These are phyloP conservation scores for Achlya hypogyna DNA, from an alignment of 352 stramenopile genomes.

Conservation along the genomic window DNA sequence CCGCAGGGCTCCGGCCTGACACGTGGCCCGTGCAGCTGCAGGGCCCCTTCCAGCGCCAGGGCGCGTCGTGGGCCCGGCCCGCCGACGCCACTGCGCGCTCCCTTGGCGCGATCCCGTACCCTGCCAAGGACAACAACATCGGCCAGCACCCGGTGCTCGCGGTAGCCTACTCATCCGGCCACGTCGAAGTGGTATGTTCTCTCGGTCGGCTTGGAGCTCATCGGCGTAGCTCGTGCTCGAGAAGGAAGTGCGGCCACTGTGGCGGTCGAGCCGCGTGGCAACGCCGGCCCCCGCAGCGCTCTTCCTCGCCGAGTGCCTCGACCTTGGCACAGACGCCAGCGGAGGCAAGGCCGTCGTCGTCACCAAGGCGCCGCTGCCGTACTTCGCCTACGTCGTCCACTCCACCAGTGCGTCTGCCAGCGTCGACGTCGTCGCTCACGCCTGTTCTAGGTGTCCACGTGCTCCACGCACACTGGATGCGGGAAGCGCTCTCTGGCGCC, in stretches of 20 bases:
- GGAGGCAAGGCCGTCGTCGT: slow-evolving; percentile 50
- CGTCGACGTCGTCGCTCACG: no score
- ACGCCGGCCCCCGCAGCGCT: slow-evolving; percentile 24
- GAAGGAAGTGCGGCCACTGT: slow-evolving; percentile 44
- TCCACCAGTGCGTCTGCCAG: slow-evolving; percentile 44
- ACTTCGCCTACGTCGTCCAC: slow-evolving; percentile 64
- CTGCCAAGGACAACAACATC: slow-evolving; percentile 25
- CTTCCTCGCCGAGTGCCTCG: slow-evolving; percentile 61
- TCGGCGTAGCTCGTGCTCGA: slow-evolving; percentile 33
- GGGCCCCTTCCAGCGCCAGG: slow-evolving; percentile 47
- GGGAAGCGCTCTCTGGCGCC: slow-evolving; percentile 40
- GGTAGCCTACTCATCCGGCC: slow-evolving; percentile 58
- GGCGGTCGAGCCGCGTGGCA: slow-evolving; percentile 30
- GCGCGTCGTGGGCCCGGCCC: slow-evolving; percentile 30
- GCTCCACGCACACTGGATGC: slow-evolving; percentile 66
- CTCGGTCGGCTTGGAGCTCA: not conserved
- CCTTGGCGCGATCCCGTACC: slow-evolving; percentile 42
- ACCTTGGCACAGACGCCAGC: slow-evolving; percentile 61
- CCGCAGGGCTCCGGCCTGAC: slow-evolving; percentile 45
- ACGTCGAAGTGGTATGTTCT: slow-evolving; percentile 49
- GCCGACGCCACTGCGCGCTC: slow-evolving; percentile 40
- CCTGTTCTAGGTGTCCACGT: slow-evolving; percentile 55
- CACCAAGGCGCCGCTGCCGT: slow-evolving; percentile 38
- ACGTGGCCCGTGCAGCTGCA: slow-evolving; percentile 70
- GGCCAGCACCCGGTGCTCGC: slow-evolving; percentile 43